Evolutionary conservation across 2,329 filamentous ascomycete species (phyloP).

Genomic region (Thelonectria discophora): DNA sequence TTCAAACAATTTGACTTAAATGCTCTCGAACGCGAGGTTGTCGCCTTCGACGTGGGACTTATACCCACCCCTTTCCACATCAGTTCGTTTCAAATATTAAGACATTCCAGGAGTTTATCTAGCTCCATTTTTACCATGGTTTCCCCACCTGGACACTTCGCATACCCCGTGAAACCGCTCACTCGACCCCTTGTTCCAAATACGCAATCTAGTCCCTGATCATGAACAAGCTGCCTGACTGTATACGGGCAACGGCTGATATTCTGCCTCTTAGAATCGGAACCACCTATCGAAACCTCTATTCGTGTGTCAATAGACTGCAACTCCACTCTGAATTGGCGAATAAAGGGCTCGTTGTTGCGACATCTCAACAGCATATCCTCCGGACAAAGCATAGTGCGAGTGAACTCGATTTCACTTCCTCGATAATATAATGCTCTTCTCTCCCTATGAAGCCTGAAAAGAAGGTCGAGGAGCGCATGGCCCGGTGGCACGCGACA

Average conservation of each 20-base stretch:
- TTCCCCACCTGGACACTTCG: not conserved
- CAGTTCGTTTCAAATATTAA: not conserved
- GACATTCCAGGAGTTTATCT: not conserved
- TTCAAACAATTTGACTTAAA: not conserved
- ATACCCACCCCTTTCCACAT: no score
- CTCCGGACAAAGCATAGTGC: not conserved
- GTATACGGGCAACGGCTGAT: not conserved
- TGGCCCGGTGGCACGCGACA: slow-evolving; percentile 5
- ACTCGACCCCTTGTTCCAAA: not conserved
- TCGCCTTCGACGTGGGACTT: no score
- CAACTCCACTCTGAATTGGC: not conserved
- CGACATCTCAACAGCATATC: not conserved
- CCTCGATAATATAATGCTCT: not conserved
- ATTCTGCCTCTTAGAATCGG: not conserved
- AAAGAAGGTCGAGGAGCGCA: slow-evolving; percentile 5
- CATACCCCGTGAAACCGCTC: not conserved
- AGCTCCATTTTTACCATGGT: not conserved
- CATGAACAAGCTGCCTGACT: not conserved
- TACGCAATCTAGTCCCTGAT: not conserved
- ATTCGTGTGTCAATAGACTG: not conserved
- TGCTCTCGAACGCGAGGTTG: no score
- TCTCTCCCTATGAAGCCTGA: not conserved
- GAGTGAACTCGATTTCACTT: not conserved
- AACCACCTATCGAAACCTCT: not conserved
- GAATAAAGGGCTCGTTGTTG: not conserved